Conservation (phyloP, 371 early-diverging fungal species). For the Mucor piriformis region DNA sequence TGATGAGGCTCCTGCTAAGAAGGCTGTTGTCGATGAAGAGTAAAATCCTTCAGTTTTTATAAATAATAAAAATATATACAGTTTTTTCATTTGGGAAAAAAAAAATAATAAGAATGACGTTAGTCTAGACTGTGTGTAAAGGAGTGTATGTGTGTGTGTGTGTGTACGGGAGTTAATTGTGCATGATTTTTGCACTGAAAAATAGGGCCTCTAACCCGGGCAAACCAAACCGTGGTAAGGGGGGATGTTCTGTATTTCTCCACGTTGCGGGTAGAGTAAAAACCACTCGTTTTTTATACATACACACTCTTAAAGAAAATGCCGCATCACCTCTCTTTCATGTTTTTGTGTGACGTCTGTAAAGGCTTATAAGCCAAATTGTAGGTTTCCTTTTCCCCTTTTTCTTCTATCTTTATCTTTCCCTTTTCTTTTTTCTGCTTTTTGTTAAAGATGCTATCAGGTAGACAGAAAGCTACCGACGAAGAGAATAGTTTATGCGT, state of each 20-base stretch:
- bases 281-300: too few species aligned
- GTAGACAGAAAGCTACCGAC: conserved; percentile 1
- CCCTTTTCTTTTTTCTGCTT: not conserved
- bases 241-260: not conserved
- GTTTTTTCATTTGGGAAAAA: not conserved
- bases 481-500: conserved; percentile 23
- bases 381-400: not conserved
- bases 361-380: not conserved
- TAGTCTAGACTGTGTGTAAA: too few species aligned
- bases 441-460: not conserved
- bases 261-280: not conserved
- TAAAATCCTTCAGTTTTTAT: conserved; percentile 12
- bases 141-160: too few species aligned
- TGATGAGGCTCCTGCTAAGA: conserved; percentile 42
- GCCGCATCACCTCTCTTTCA: not conserved
- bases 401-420: not conserved
- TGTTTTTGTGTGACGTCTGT: not conserved
- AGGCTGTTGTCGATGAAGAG: conserved; percentile 27
- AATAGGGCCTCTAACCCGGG: too few species aligned
- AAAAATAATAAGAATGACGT: too few species aligned
- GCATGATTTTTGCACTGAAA: too few species aligned
- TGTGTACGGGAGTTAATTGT: too few species aligned
- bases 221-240: not conserved
- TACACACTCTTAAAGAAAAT: not conserved
- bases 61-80: conserved; percentile 2